Evolutionary conservation across 192 early-diverging fungal species (phyloP).

Genomic region (Linderina pennispora): DNA sequence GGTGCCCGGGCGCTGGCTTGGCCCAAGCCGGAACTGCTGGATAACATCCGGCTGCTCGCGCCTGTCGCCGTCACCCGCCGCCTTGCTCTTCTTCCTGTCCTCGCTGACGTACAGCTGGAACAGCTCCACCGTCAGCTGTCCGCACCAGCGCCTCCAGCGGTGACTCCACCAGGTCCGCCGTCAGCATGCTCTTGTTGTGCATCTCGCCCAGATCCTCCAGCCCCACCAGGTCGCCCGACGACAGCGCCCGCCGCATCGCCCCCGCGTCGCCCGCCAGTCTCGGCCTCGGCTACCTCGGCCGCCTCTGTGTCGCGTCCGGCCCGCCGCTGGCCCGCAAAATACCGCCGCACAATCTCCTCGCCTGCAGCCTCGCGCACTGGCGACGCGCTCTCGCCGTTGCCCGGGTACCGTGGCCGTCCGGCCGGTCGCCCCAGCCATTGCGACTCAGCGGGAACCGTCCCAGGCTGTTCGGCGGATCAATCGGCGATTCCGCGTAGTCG

Average conservation of each 20-base stretch:
- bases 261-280: neutral
- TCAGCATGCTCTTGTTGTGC: constrained; percentile 16
- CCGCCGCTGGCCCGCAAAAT: constrained; percentile 38
- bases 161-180: constrained; percentile 44
- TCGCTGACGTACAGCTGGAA: constrained; percentile 48
- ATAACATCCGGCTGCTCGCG: constrained; percentile 9
- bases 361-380: constrained; percentile 13
- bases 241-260: constrained; percentile 38
- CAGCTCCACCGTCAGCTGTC: constrained; percentile 44
- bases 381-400: constrained; percentile 22
- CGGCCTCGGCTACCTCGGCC: too few relatives aligned
- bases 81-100: constrained; percentile 24
- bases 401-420: too few relatives aligned
- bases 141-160: constrained; percentile 46
- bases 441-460: constrained; percentile 34
- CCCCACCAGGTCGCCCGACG: constrained; percentile 42
- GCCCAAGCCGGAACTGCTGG: constrained; percentile 48
- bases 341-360: constrained; percentile 47
- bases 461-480: constrained; percentile 15
- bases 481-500: constrained; percentile 33
- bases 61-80: neutral
- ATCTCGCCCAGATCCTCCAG: constrained; percentile 21
- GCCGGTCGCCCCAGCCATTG: too few relatives aligned
- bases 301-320: too few relatives aligned
- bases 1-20: constrained; percentile 36